Conservation (phyloP, 2,329 filamentous ascomycete species). For the Exophiala sp. region DNA sequence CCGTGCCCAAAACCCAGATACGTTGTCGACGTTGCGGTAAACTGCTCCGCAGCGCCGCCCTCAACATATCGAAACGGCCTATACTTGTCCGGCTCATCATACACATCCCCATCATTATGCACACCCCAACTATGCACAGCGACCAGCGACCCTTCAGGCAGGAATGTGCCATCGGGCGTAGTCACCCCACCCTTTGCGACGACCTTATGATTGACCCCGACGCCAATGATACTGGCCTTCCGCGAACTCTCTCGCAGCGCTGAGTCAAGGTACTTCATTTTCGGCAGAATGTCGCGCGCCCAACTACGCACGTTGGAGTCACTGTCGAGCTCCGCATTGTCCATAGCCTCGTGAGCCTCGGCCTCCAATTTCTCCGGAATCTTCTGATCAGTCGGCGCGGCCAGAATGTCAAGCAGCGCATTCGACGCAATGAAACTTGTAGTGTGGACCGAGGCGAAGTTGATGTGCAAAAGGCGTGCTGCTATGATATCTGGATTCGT, state of each 20-base stretch:
- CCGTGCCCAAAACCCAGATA: constrained; percentile 59
- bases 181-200: constrained; percentile 27
- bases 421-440: constrained; percentile 32
- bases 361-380: constrained; percentile 29
- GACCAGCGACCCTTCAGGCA: constrained; percentile 46
- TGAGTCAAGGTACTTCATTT: constrained; percentile 41
- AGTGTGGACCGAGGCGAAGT: constrained; percentile 34
- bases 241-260: constrained; percentile 43
- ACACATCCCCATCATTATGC: constrained; percentile 48
- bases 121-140: constrained; percentile 45
- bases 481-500: constrained; percentile 47
- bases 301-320: constrained; percentile 19
- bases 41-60: constrained; percentile 17
- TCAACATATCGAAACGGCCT: constrained; percentile 51
- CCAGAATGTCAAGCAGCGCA: constrained; percentile 31
- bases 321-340: not conserved
- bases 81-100: constrained; percentile 42
- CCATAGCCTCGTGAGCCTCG: constrained; percentile 23
- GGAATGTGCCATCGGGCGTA: constrained; percentile 42
- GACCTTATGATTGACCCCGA: constrained; percentile 30
- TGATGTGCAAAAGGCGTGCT: constrained; percentile 51
- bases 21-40: constrained; percentile 52
- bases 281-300: constrained; percentile 36
- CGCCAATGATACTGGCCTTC: constrained; percentile 38
- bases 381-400: constrained; percentile 31